These are phyloP conservation scores for Sideroxylon spinosum DNA, from an alignment of 179 eudicot genomes.

Conservation along the genomic window DNA sequence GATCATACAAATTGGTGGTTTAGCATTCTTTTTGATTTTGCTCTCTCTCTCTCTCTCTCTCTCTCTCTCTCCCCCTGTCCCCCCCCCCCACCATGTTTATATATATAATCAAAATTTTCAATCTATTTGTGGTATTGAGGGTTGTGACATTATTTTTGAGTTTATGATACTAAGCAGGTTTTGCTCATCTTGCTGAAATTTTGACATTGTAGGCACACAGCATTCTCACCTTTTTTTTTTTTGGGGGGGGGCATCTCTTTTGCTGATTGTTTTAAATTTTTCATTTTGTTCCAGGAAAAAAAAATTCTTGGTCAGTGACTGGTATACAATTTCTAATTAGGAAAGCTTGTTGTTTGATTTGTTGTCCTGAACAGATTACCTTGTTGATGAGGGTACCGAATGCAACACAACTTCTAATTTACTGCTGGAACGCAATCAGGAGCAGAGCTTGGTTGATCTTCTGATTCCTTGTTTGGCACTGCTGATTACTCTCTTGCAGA, in stretches of 20 bases:
- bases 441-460: slow-evolving; percentile 79
- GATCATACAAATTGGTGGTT: neutral
- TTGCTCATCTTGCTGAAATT: neutral
- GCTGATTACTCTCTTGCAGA: slow-evolving; percentile 71
- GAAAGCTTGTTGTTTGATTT: slow-evolving; percentile 12
- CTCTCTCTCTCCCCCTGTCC: no score
- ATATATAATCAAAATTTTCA: neutral
- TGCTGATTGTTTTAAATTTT: neutral
- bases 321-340: neutral
- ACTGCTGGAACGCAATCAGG: slow-evolving; percentile 88
- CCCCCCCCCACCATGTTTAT: no score
- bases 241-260: neutral
- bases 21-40: neutral
- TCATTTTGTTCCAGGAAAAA: no score
- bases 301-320: neutral
- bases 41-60: neutral
- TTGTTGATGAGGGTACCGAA: slow-evolving; percentile 95
- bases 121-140: neutral
- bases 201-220: neutral
- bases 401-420: slow-evolving; percentile 86
- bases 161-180: neutral
- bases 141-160: neutral
- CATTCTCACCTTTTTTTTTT: neutral
- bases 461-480: slow-evolving; percentile 69
- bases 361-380: slow-evolving; percentile 68